Conservation (phyloP, 192 early-diverging fungal species). For the Podila horticola region DNA sequence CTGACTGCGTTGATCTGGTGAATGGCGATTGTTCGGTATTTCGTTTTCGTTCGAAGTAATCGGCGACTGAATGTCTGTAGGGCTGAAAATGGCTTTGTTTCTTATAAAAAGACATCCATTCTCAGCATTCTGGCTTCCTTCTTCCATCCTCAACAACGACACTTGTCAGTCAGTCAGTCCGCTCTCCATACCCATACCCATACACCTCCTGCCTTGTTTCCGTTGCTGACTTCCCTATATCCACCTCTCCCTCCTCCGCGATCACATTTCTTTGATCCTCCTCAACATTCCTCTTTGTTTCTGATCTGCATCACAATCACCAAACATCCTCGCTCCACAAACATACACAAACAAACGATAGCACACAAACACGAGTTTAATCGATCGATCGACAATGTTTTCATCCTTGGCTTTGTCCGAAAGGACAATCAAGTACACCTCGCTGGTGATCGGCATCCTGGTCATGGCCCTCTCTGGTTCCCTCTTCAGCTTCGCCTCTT, state of each 20-base stretch:
- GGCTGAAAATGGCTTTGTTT: too few species aligned
- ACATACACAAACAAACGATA: not conserved
- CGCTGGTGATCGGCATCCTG: slow-evolving; percentile 34
- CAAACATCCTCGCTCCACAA: not conserved
- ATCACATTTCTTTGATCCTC: not conserved
- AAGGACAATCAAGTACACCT: slow-evolving; percentile 30
- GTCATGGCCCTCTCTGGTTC: slow-evolving; percentile 50
- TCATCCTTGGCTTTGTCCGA: slow-evolving; percentile 18
- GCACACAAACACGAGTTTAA: not conserved
- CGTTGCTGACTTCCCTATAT: too few species aligned
- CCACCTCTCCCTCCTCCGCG: too few species aligned
- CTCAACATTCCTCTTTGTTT: not conserved
- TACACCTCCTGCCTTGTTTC: too few species aligned
- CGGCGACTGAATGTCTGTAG: too few species aligned
- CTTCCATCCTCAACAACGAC: not conserved
- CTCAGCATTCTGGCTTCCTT: not conserved
- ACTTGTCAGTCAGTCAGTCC: not conserved
- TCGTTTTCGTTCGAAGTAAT: not conserved
- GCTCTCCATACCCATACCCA: too few species aligned
- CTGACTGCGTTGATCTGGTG: too few species aligned
- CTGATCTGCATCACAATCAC: not conserved
- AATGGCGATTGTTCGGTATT: not conserved
- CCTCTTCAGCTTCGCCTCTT: slow-evolving; percentile 46
- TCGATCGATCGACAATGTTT: not conserved
- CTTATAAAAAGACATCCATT: not conserved